These are phyloP conservation scores for Pseudognaphalium luteoalbum DNA, from an alignment of 129 eudicot genomes.

Conservation along the genomic window DNA sequence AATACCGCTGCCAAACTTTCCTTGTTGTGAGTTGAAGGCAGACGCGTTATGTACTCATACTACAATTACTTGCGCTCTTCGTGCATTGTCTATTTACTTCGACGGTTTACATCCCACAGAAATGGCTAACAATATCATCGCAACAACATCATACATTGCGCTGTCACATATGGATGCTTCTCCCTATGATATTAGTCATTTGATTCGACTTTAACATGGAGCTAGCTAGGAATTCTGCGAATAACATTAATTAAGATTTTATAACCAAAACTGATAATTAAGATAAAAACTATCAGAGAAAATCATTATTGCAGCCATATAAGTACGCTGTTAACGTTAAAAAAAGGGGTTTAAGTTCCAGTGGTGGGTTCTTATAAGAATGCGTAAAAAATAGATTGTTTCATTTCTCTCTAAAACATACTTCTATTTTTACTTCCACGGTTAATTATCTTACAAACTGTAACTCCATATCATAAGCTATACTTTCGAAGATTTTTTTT, in stretches of 20 bases:
- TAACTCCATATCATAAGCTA: too few relatives aligned
- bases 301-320: too few relatives aligned
- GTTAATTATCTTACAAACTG: too few relatives aligned
- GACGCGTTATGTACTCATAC: constrained; percentile 30
- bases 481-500: too few relatives aligned
- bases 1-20: background rate
- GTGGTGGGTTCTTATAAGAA: too few relatives aligned
- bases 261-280: background rate
- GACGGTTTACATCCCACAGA: constrained; percentile 43
- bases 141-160: constrained; percentile 23
- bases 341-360: too few relatives aligned
- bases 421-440: too few relatives aligned
- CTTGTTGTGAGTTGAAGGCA: constrained; percentile 32
- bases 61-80: constrained; percentile 4
- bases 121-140: constrained; percentile 2
- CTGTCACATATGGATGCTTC: constrained; percentile 37
- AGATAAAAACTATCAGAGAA: background rate
- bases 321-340: too few relatives aligned
- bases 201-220: constrained; percentile 22
- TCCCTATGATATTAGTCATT: constrained; percentile 35
- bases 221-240: background rate
- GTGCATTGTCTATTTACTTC: constrained; percentile 21
- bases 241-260: too few relatives aligned
- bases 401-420: too few relatives aligned
- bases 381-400: too few relatives aligned